phyloP scores from a whole-genome alignment of 805 yeast genomes.

The Lipomyces japonicus region DNA sequence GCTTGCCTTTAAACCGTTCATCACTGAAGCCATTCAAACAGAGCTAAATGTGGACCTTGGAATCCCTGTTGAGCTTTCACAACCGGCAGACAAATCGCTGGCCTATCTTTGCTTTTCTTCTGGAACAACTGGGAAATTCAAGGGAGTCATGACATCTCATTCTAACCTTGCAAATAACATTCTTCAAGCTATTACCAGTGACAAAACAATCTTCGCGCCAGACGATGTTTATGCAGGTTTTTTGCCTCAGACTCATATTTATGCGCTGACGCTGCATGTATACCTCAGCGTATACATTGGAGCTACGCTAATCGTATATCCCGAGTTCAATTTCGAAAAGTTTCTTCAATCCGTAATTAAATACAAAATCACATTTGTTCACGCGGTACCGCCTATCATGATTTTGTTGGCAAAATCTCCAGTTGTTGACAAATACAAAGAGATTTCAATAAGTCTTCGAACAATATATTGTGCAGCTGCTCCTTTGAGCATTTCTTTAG shows the following conservation, averaged over 20 bases:
- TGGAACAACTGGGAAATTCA: constrained; percentile 59
- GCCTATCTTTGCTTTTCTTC: constrained; percentile 35
- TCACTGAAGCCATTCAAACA: constrained; percentile 1
- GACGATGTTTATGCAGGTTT: constrained; percentile 36
- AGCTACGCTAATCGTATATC: constrained; percentile 16
- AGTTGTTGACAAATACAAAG: constrained; percentile 43
- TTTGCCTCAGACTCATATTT: constrained; percentile 38
- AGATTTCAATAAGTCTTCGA: background rate
- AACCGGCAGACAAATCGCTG: constrained; percentile 10
- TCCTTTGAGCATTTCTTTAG: constrained; percentile 38
- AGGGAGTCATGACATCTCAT: constrained; percentile 69
- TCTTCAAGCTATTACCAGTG: constrained; percentile 18
- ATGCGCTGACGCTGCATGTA: constrained; percentile 36
- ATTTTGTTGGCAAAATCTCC: constrained; percentile 47
- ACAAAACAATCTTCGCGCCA: background rate
- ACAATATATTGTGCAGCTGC: constrained; percentile 44
- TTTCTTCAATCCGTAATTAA: constrained; percentile 33
- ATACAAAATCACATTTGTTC: constrained; percentile 40
- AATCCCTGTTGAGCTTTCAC: constrained; percentile 9
- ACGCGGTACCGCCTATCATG: constrained; percentile 44
- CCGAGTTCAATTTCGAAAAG: constrained; percentile 37
- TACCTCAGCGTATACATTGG: constrained; percentile 28
- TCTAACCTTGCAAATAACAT: constrained; percentile 46
- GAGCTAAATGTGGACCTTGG: constrained; percentile 8
- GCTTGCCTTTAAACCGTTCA: background rate